These are phyloP conservation scores for Aspergillus sparsus DNA, from an alignment of 495 filamentous ascomycete species.

Conservation along the genomic window DNA sequence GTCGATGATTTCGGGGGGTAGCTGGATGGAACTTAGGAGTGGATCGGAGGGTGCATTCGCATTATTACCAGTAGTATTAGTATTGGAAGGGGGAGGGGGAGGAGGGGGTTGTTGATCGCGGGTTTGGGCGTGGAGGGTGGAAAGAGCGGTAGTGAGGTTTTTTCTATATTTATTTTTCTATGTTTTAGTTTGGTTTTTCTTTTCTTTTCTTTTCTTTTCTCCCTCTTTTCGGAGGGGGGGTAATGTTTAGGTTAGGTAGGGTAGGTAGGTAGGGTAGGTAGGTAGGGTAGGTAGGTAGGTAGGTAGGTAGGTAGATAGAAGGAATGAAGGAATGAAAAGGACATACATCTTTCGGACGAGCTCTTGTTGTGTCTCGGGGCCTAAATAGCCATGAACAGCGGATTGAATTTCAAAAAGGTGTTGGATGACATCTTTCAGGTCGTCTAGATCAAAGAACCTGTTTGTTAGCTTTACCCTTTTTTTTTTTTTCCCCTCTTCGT, in stretches of 20 bases:
- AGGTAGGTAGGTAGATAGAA: conserved; percentile 24
- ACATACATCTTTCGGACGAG: conserved; percentile 63
- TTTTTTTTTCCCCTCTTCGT: too few species aligned
- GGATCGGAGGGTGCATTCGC: conserved; percentile 45
- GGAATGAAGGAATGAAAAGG: conserved; percentile 15
- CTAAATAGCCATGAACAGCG: conserved; percentile 68
- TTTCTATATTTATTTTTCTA: conserved; percentile 29
- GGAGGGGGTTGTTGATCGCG: conserved; percentile 34
- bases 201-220: background rate
- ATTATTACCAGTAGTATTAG: conserved; percentile 25
- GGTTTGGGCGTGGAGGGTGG: conserved; percentile 45
- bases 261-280: conserved; percentile 19
- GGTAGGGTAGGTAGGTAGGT: conserved; percentile 18
- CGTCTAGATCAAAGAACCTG: conserved; percentile 28
- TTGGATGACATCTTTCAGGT: conserved; percentile 67
- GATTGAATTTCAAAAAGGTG: conserved; percentile 84
- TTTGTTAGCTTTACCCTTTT: too few species aligned
- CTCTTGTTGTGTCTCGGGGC: conserved; percentile 60
- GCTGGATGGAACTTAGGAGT: conserved; percentile 49
- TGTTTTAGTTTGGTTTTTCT: background rate
- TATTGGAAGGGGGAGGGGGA: conserved; percentile 16
- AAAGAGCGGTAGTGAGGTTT: conserved; percentile 46
- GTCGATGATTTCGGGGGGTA: conserved; percentile 87
- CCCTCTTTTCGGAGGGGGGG: too few species aligned
- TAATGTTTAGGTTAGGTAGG: too few species aligned